Conservation (phyloP, 108 stramenopile genomes). For the Craspedostauros australis region DNA sequence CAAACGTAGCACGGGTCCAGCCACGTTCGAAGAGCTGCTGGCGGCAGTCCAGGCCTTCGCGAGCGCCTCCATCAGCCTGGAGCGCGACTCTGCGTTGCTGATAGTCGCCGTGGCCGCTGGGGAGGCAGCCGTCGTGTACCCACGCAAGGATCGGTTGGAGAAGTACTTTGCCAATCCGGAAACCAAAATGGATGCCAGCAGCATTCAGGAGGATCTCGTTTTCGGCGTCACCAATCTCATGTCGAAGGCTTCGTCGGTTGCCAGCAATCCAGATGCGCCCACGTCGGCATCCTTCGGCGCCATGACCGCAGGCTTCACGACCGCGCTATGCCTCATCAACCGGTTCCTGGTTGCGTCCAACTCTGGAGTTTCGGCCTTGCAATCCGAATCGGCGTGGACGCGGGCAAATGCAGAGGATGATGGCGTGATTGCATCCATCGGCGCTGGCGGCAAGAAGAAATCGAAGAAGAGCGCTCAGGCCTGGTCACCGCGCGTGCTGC, state of each 20-base stretch:
- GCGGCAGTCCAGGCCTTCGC: slow-evolving; percentile 47
- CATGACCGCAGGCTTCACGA: slow-evolving; percentile 66
- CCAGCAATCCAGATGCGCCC: slow-evolving; percentile 4
- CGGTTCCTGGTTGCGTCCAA: slow-evolving; percentile 72
- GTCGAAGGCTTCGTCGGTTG: slow-evolving; percentile 21
- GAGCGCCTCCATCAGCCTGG: slow-evolving; percentile 40
- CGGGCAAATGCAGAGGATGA: slow-evolving; percentile 54
- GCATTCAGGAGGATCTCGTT: slow-evolving; percentile 44
- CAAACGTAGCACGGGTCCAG: slow-evolving; percentile 67
- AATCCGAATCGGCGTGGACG: slow-evolving; percentile 19
- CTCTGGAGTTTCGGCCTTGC: slow-evolving; percentile 59
- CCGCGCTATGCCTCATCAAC: slow-evolving; percentile 68
- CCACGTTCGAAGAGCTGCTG: slow-evolving; percentile 61
- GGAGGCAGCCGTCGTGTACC: slow-evolving; percentile 62
- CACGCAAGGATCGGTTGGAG: slow-evolving; percentile 59
- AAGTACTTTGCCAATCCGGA: slow-evolving; percentile 41
- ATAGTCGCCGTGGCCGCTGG: slow-evolving; percentile 68
- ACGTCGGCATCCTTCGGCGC: slow-evolving; percentile 34
- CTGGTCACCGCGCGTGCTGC: slow-evolving; percentile 67
- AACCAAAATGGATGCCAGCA: slow-evolving; percentile 43
- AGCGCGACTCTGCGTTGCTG: slow-evolving; percentile 58
- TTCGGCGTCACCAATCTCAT: slow-evolving; percentile 68
- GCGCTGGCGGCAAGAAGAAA: slow-evolving; percentile 16
- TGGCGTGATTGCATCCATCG: slow-evolving; percentile 62
- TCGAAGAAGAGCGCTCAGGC: slow-evolving; percentile 12